These are phyloP conservation scores for Pythium oligandrum DNA, from an alignment of 352 stramenopile genomes.

Conservation along the genomic window DNA sequence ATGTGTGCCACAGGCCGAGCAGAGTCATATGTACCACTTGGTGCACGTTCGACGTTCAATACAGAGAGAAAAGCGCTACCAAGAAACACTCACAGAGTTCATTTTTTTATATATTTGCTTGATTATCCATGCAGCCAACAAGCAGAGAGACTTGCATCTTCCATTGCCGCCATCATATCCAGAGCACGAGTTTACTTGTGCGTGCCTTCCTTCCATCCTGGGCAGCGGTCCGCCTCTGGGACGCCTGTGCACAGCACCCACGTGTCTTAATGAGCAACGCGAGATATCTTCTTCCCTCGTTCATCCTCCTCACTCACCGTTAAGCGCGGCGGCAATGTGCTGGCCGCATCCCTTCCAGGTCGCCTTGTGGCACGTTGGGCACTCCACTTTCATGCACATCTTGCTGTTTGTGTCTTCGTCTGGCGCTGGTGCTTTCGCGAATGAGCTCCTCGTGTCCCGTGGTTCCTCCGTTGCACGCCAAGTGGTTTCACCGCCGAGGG, in stretches of 20 bases:
- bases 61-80: no score
- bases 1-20: no score
- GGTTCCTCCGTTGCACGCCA: no score
- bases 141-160: not conserved
- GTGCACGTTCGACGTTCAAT: no score
- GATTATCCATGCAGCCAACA: not conserved
- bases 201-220: constrained; percentile 52
- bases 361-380: constrained; percentile 48
- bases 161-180: no score
- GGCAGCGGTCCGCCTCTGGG: constrained; percentile 41
- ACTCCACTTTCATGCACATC: constrained; percentile 63
- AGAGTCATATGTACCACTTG: no score
- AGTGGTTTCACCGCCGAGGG: no score
- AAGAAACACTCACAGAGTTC: not conserved
- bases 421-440: no score
- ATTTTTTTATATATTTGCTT: not conserved
- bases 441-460: no score
- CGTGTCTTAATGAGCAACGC: not conserved
- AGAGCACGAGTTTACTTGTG: constrained; percentile 18
- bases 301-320: constrained; percentile 14
- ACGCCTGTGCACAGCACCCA: constrained; percentile 20
- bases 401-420: not conserved
- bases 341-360: constrained; percentile 58
- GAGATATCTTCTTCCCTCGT: no score
- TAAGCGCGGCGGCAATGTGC: constrained; percentile 52